Evolutionary conservation across 257 asterid genomes (phyloP).

Genomic region (Salvia rosmarinus): DNA sequence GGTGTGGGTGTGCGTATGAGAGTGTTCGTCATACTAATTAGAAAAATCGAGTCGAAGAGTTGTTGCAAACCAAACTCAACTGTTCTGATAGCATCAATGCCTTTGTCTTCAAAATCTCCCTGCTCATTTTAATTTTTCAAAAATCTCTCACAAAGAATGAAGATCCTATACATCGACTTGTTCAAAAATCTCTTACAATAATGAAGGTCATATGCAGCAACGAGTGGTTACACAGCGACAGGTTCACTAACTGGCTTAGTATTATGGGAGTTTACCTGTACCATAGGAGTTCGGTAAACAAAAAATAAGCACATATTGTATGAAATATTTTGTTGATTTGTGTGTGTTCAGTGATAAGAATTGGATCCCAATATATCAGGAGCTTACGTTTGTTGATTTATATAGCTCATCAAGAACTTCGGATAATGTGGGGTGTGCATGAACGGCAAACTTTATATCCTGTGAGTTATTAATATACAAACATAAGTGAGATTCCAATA

Average conservation of each 20-base stretch:
- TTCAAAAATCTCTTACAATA: not conserved
- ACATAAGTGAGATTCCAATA: not conserved
- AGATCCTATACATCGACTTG: slow-evolving; percentile 25
- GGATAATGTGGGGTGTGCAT: slow-evolving; percentile 62
- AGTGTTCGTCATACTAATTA: too few relatives aligned
- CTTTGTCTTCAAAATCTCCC: not conserved
- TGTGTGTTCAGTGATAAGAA: not conserved
- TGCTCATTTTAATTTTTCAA: not conserved
- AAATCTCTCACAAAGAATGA: not conserved
- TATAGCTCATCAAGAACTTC: slow-evolving; percentile 58
- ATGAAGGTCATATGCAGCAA: slow-evolving; percentile 27
- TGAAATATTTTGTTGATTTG: not conserved
- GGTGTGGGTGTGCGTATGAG: too few relatives aligned
- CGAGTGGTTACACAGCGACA: slow-evolving; percentile 28
- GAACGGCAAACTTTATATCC: slow-evolving; percentile 57
- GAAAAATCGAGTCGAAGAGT: not conserved
- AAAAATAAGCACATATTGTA: not conserved
- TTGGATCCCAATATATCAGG: not conserved
- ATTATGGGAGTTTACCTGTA: slow-evolving; percentile 35
- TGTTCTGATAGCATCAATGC: not conserved
- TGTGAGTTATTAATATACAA: slow-evolving; percentile 20
- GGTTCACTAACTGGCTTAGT: slow-evolving; percentile 36
- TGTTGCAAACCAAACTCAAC: slow-evolving; percentile 8
- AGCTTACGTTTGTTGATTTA: slow-evolving; percentile 49
- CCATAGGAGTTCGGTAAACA: not conserved